Conservation (phyloP, 768 basidiomycete species). For the Termitomyces sp. region DNA sequence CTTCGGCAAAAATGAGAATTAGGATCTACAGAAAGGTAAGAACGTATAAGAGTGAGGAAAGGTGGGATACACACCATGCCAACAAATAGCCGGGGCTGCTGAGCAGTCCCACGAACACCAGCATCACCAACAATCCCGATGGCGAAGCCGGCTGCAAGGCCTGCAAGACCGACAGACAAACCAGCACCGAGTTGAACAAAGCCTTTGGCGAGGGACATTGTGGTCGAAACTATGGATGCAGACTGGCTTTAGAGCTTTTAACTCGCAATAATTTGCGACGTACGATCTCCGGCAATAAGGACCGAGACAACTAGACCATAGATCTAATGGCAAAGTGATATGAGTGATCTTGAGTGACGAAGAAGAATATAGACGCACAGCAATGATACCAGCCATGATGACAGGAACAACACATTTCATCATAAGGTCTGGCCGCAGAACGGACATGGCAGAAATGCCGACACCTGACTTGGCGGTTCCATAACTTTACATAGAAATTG, state of each 20-base stretch:
- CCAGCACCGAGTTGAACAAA: slow-evolving; percentile 94
- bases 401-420: slow-evolving; percentile 98
- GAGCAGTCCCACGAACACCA: slow-evolving; percentile 95
- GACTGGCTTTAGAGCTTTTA: background rate
- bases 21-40: slow-evolving; percentile 55
- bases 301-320: slow-evolving; percentile 99
- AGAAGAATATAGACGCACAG: slow-evolving; percentile 52
- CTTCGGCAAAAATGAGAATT: slow-evolving; percentile 97
- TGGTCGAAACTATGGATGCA: slow-evolving; percentile 47
- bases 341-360: background rate
- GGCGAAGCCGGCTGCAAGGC: slow-evolving; percentile 95
- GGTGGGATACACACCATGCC: slow-evolving; percentile 66
- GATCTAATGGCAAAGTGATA: slow-evolving; percentile 45
- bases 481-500: slow-evolving; percentile 52
- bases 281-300: slow-evolving; percentile 83
- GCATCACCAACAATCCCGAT: slow-evolving; percentile 99
- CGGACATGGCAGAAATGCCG: slow-evolving; percentile 96
- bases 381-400: slow-evolving; percentile 99
- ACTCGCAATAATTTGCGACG: slow-evolving; percentile 27
- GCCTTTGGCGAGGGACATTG: slow-evolving; percentile 90
- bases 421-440: slow-evolving; percentile 93
- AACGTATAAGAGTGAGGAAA: background rate
- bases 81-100: slow-evolving; percentile 91
- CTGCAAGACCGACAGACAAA: slow-evolving; percentile 87
- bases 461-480: slow-evolving; percentile 99